Evolutionary conservation across 176 grass and related monocot genomes (phyloP), one percentile per base, ranked within the genome.

Genomic region (Pharus latifolius): DNA sequence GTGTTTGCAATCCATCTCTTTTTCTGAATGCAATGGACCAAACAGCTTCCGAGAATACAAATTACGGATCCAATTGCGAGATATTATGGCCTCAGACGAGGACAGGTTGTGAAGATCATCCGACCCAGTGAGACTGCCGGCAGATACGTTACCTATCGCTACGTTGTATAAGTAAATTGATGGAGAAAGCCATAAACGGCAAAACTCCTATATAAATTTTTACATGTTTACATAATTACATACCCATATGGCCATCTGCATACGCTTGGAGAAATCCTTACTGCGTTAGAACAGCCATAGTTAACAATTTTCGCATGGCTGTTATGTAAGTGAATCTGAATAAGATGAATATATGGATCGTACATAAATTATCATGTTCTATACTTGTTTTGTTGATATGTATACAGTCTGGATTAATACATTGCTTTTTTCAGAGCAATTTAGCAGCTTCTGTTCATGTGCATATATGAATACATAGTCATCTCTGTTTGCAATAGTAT

Each of bases 101-200:
- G 91, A 18, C 80, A 84, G 25, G 87, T 90, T n/a, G 91, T 96
- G 53, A 96, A 96, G 73, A 90, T 96, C 64, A 96, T 96, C 78
- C 88, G 87, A 3, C 87, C 91, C 44, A 90, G 91, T 22, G 91
- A 90, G 80, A 96, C 91, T 26, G 87, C 91, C 0, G 91, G 87
- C 70, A 84, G 91, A 96, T 96, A 96, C 22, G 87, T 96, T 40
- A 96, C 91, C 60, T 96, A 90, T 34, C 84, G 91, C 38, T 96
- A 87, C 48, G 84, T 88, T 34, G 91, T 96, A 54, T 91, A 32
- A 35, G 23, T 4, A 30, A 25, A 64, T 14, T 48, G 27, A 59
- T 24, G 17, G 40, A 79, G 42, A 63, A 10, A 40, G n/a, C 70
- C n/a, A 25, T 41, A 69, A 20, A 69, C 6, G 9, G 35, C 35